Conservation (phyloP, 2,329 filamentous ascomycete genomes). For the Cladophialophora carrionii region DNA sequence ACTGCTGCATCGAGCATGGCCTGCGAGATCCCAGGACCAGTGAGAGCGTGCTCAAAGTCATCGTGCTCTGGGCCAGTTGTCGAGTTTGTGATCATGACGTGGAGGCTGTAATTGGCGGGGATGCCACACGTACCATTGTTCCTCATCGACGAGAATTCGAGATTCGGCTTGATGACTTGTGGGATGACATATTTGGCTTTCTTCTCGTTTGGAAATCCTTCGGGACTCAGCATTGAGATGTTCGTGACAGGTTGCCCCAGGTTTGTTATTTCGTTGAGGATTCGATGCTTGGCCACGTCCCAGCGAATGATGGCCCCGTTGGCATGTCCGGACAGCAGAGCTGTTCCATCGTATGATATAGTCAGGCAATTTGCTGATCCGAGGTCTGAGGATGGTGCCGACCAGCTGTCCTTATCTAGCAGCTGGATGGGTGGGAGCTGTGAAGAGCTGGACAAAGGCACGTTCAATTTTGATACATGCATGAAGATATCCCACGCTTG, state of each 20-base stretch:
- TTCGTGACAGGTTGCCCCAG: conserved; percentile 84
- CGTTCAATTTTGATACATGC: conserved; percentile 9
- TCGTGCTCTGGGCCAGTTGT: conserved; percentile 49
- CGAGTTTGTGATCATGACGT: conserved; percentile 47
- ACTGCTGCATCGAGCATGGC: conserved; percentile 37
- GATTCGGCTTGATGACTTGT: conserved; percentile 74
- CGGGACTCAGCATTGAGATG: conserved; percentile 70
- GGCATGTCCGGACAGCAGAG: conserved; percentile 76
- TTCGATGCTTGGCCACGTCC: conserved; percentile 73
- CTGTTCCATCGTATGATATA: conserved; percentile 80
- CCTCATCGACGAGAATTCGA: conserved; percentile 45
- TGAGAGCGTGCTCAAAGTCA: conserved; percentile 43
- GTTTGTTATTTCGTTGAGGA: conserved; percentile 68
- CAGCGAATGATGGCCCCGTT: conserved; percentile 78
- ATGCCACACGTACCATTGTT: conserved; percentile 43
- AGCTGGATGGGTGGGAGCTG: conserved; percentile 46
- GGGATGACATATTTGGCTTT: conserved; percentile 55
- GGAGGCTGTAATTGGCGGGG: conserved; percentile 48
- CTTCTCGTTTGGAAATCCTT: conserved; percentile 48
- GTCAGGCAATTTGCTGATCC: conserved; percentile 70
- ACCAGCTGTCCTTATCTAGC: conserved; percentile 48
- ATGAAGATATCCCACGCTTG: conserved; percentile 75
- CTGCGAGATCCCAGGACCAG: conserved; percentile 22
- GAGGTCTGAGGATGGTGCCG: conserved; percentile 63
- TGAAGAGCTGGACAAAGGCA: conserved; percentile 39